Percentiles rank a stretch among this genome's conserved stretches.
Evolutionary conservation across 495 filamentous ascomycete species (phyloP).

Genomic region (Hapsidospora chrysogenum): DNA sequence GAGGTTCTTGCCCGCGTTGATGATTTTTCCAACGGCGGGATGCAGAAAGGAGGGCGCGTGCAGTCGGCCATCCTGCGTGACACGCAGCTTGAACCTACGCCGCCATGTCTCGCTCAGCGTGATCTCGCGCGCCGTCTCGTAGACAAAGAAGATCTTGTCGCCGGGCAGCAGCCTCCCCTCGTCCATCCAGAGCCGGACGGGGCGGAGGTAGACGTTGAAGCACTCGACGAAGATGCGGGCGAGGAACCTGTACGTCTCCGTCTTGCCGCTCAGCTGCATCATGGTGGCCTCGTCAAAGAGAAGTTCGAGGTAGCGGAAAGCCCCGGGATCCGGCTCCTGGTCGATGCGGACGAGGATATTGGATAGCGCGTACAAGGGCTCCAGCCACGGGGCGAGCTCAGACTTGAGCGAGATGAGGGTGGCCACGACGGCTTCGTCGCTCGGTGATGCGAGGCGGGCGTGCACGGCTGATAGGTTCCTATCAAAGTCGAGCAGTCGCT

Average conservation of each 20-base stretch:
- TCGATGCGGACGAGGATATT: conserved; percentile 24
- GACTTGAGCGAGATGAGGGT: conserved; percentile 43
- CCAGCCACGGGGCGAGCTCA: conserved; percentile 36
- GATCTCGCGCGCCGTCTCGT: conserved; percentile 33
- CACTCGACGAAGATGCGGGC: conserved; percentile 63
- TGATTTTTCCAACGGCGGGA: conserved; percentile 48
- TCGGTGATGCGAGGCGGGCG: conserved; percentile 20
- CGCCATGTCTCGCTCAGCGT: conserved; percentile 58
- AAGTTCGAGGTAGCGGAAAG: conserved; percentile 51
- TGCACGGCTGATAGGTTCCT: conserved; percentile 25
- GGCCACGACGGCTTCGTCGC: conserved; percentile 27
- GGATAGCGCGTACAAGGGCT: conserved; percentile 38
- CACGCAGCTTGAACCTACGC: conserved; percentile 48
- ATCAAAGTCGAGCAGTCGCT: conserved; percentile 26
- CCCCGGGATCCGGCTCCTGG: conserved; percentile 18
- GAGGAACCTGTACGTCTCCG: conserved; percentile 38
- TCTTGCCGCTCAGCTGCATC: conserved; percentile 51
- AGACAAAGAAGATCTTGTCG: conserved; percentile 62
- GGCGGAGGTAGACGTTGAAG: conserved; percentile 66
- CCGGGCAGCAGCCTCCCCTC: conserved; percentile 46
- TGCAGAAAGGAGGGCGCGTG: conserved; percentile 62
- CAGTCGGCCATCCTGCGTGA: conserved; percentile 32
- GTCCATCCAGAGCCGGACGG: conserved; percentile 75
- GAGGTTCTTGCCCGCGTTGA: conserved; percentile 76
- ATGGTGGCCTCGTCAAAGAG: conserved; percentile 52